Base-by-base conservation (phyloP, 1,284 basidiomycete species). In the Naganishia sp. region DNA sequence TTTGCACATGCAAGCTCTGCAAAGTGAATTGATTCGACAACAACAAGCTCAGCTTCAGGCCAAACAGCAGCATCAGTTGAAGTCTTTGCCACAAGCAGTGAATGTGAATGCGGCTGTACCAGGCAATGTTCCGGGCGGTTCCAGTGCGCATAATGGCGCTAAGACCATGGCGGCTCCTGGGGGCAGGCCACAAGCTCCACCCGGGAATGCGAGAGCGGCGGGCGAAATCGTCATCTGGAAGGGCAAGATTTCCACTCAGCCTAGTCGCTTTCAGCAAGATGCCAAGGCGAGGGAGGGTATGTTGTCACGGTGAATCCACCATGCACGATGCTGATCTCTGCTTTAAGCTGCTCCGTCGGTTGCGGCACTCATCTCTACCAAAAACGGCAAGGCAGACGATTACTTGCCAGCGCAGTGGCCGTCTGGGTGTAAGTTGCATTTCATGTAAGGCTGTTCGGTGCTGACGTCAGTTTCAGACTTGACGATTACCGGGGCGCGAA, bases 1-100 rank as follows among this genome's bases (percentile, higher is more conserved):
- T 18, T 35, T 66, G 23, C 60, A 67, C 31, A 63, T 67, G 61
- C 66, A 67, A 41, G 66, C 66, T 2, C 28, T 67, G 39, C 66
- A 67, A 41, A 63, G 52, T 42, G 66, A 67, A 47, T 32, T 67
- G 39, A 49, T 67, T 25, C 46, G 66, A 11, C 66, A 63, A 25
- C 66, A 67, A 49, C 58, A 61, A 21, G 58, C 51, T 7, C 58
- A 61, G 35, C 57, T 54, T 6, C 57, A 60, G 21, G 51, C 51
- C 11, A 50, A 45, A 6, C 57, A 61, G 21, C 61, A 63, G 32
- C 61, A 63, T 31, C 58, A 61, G n/a, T n/a, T 54, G 11, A 53
- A 63, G 39, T 25, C 50, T 5, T 45, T 63, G 23, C 61, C 61
- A 15, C 51, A 53, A 31, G 61, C 52, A 13, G 35, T 17, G 7